A percentile compares a stretch with the other conserved stretches of the same genome.
Conservation (phyloP, 2,329 filamentous ascomycete genomes). For the Tolypocladium paradoxum region DNA sequence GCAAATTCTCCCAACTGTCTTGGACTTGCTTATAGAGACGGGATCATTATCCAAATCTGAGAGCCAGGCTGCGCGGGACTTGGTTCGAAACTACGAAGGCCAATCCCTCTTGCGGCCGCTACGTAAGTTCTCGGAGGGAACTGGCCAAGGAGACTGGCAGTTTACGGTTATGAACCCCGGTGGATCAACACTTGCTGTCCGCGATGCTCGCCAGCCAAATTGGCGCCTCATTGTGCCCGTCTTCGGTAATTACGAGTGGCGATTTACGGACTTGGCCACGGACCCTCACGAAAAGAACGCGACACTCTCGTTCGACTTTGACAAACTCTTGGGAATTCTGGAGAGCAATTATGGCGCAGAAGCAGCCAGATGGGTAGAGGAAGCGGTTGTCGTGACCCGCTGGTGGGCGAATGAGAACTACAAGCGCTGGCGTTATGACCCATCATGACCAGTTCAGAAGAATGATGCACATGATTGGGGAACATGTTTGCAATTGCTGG, state of each 20-base stretch:
- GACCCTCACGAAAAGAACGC: slow-evolving; percentile 11
- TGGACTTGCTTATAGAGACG: slow-evolving; percentile 22
- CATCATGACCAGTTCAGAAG: too few relatives aligned
- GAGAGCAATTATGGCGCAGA: neutral
- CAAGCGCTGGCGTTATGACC: neutral
- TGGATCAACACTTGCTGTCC: slow-evolving; percentile 13
- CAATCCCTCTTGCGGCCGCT: slow-evolving; percentile 14
- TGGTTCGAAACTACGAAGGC: slow-evolving; percentile 21
- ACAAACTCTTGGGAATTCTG: neutral
- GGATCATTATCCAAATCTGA: slow-evolving; percentile 17
- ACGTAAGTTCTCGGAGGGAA: slow-evolving; percentile 3
- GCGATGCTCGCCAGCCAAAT: slow-evolving; percentile 10
- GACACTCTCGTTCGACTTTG: slow-evolving; percentile 9
- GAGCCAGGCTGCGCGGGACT: slow-evolving; percentile 14
- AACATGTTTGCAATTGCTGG: too few relatives aligned
- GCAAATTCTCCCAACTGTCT: slow-evolving; percentile 21
- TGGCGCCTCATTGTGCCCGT: slow-evolving; percentile 15
- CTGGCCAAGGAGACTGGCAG: slow-evolving; percentile 12
- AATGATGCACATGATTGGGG: too few relatives aligned
- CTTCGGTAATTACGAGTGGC: slow-evolving; percentile 14
- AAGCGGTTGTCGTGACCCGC: neutral
- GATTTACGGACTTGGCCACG: slow-evolving; percentile 10
- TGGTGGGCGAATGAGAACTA: neutral
- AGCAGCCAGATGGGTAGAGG: neutral
- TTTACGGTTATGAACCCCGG: slow-evolving; percentile 16